These are phyloP conservation scores for Erysimum cheiranthoides DNA, from an alignment of 345 rosid species.

Conservation along the genomic window DNA sequence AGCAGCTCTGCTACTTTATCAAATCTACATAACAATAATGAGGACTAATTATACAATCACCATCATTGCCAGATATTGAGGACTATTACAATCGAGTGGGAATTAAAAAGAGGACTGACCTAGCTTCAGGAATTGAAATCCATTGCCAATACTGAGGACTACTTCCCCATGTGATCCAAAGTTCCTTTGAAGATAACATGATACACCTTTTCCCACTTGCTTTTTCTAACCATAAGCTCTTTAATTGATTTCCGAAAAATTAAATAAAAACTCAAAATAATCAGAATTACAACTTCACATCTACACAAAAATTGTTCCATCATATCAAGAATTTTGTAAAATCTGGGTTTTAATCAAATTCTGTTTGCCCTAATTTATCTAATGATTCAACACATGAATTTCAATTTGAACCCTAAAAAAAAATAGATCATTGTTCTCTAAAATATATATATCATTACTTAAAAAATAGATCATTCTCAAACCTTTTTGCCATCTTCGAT, in stretches of 20 bases:
- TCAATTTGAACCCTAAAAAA: background rate
- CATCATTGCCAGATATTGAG: background rate
- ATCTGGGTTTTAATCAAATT: background rate
- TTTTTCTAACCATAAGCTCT: conserved; percentile 58
- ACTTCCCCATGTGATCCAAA: conserved; percentile 57
- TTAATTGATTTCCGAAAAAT: background rate
- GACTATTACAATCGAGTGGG: background rate
- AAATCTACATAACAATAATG: conserved; percentile 45
- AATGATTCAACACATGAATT: background rate
- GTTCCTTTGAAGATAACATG: conserved; percentile 56
- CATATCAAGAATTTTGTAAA: background rate
- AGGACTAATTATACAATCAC: background rate
- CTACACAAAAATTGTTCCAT: background rate
- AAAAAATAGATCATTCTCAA: too few relatives aligned
- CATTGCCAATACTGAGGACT: conserved; percentile 60
- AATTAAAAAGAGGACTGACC: conserved; percentile 35
- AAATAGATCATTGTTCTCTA: background rate
- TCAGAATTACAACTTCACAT: background rate
- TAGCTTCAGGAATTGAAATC: conserved; percentile 47
- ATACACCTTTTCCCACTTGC: conserved; percentile 56
- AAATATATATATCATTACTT: too few relatives aligned
- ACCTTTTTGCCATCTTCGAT: conserved; percentile 50
- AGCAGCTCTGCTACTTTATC: conserved; percentile 57
- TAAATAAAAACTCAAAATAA: background rate
- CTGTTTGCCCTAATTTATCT: background rate